Conservation (phyloP, 2,329 filamentous ascomycete genomes). For the Septoria petroselini region DNA sequence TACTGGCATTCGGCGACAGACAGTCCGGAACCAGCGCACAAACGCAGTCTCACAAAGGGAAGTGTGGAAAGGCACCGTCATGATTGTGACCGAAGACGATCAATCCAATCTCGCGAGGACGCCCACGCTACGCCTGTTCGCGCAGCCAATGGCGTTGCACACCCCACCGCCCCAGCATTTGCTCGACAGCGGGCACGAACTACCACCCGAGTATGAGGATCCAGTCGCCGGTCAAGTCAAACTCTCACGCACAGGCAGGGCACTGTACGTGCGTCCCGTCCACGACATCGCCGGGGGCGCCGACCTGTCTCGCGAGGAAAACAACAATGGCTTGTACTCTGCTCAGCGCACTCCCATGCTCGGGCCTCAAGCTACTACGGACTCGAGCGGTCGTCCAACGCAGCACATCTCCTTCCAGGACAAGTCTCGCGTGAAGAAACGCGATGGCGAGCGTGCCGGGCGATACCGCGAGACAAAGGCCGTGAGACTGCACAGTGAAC, state of each 20-base stretch:
- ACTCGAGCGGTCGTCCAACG: slow-evolving; percentile 26
- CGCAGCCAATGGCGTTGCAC: slow-evolving; percentile 78
- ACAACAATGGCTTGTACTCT: slow-evolving; percentile 80
- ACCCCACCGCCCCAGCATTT: slow-evolving; percentile 72
- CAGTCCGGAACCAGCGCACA: slow-evolving; percentile 37
- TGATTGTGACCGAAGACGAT: slow-evolving; percentile 89
- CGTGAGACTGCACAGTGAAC: slow-evolving; percentile 76
- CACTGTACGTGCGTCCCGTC: slow-evolving; percentile 84
- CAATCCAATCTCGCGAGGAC: slow-evolving; percentile 76
- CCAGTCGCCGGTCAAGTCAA: slow-evolving; percentile 86
- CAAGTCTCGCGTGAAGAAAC: slow-evolving; percentile 48
- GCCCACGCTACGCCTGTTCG: slow-evolving; percentile 79
- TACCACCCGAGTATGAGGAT: slow-evolving; percentile 81
- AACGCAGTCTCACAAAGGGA: slow-evolving; percentile 57
- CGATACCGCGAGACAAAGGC: slow-evolving; percentile 68
- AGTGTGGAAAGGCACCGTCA: slow-evolving; percentile 87
- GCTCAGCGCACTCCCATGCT: slow-evolving; percentile 36
- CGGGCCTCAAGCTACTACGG: slow-evolving; percentile 29
- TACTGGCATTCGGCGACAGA: slow-evolving; percentile 71
- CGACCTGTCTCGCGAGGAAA: slow-evolving; percentile 76
- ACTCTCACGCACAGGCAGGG: slow-evolving; percentile 77
- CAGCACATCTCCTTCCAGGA: slow-evolving; percentile 42
- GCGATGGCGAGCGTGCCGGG: slow-evolving; percentile 76
- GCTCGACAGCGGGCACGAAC: slow-evolving; percentile 55
- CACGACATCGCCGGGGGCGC: slow-evolving; percentile 74